These are phyloP conservation scores for Tulasnella calospora DNA, from an alignment of 768 basidiomycete species.

Conservation along the genomic window DNA sequence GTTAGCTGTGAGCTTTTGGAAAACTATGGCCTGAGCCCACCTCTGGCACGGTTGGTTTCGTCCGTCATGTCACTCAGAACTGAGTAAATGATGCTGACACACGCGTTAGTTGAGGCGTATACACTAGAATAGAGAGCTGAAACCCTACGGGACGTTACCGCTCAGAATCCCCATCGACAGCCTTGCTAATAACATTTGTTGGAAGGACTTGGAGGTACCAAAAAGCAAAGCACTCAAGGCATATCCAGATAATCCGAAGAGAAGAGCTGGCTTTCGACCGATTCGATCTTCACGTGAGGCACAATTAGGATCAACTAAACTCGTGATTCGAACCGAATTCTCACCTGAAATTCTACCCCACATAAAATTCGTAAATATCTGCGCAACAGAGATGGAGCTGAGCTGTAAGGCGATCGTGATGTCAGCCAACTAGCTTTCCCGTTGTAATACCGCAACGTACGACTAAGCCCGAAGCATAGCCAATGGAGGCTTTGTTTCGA, in stretches of 20 bases:
- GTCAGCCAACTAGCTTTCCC: not conserved
- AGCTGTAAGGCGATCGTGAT: constrained; percentile 7
- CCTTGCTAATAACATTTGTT: constrained; percentile 1
- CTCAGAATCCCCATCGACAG: constrained; percentile 9
- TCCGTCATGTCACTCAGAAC: constrained; percentile 63
- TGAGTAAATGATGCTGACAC: constrained; percentile 42
- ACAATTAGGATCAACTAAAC: not conserved
- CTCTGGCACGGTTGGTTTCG: constrained; percentile 53
- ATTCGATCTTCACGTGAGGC: constrained; percentile 25
- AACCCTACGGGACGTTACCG: constrained; percentile 19
- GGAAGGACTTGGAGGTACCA: constrained; percentile 23
- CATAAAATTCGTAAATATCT: constrained; percentile 25
- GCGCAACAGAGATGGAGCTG: constrained; percentile 25
- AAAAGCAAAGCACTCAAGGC: constrained; percentile 22
- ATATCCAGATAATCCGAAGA: constrained; percentile 27
- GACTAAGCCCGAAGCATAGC: constrained; percentile 26
- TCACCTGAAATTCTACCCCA: constrained; percentile 29
- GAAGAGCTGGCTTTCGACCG: constrained; percentile 30
- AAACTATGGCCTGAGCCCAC: not conserved
- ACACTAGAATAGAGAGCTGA: not conserved
- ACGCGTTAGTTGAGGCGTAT: not conserved
- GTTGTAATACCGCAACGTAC: not conserved
- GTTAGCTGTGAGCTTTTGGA: not conserved
- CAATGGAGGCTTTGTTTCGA: constrained; percentile 16
- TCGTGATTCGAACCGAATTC: not conserved